Conservation (phyloP, 805 yeast genomes). For the Kodamaea jinghongensis region DNA sequence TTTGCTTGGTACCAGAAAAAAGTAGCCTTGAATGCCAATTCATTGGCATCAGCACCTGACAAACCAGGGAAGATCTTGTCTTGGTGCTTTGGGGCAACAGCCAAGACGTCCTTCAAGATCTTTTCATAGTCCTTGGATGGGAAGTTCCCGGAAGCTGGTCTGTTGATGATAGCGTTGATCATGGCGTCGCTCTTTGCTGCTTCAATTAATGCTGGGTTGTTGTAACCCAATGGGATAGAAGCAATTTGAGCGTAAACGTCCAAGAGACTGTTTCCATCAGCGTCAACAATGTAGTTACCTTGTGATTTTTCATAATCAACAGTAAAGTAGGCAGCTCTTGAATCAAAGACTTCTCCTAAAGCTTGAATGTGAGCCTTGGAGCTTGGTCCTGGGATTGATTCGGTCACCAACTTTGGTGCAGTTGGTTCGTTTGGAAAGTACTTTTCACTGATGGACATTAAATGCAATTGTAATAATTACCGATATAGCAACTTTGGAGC, state of each 20-base stretch:
- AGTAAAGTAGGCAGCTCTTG: conserved; percentile 70
- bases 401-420: conserved; percentile 59
- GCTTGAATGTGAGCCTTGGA: conserved; percentile 50
- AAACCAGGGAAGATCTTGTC: conserved; percentile 73
- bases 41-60: conserved; percentile 87
- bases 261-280: conserved; percentile 70
- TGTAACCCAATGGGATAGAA: conserved; percentile 81
- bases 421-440: conserved; percentile 82
- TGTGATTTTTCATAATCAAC: conserved; percentile 71
- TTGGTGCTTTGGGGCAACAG: conserved; percentile 78
- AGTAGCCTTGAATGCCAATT: conserved; percentile 85
- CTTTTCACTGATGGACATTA: conserved; percentile 45
- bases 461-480: neutral
- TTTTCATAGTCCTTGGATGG: conserved; percentile 60
- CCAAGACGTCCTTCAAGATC: conserved; percentile 46
- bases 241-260: conserved; percentile 85
- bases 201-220: conserved; percentile 71
- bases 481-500: too few relatives aligned
- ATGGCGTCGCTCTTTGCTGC: conserved; percentile 68
- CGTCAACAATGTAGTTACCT: conserved; percentile 81
- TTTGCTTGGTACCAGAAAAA: conserved; percentile 73
- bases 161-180: conserved; percentile 70
- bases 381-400: conserved; percentile 73
- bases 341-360: conserved; percentile 63
- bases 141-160: conserved; percentile 72